Evolutionary conservation across 106 monocot species (phyloP).

Genomic region (Dioscorea zingiberensis): DNA sequence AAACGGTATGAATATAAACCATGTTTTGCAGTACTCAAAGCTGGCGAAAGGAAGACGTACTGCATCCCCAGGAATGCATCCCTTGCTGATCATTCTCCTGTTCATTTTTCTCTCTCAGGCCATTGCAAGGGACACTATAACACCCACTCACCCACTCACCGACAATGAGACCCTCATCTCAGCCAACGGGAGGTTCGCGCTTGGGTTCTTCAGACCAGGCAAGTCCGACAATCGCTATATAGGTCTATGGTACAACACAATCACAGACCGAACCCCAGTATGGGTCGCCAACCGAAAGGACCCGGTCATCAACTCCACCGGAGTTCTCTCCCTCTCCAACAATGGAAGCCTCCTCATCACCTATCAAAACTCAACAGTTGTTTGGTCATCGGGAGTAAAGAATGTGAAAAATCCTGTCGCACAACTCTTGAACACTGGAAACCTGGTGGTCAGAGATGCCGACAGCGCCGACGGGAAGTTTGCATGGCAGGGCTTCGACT

Average conservation of each 20-base stretch:
- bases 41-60: background rate
- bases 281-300: conserved; percentile 4
- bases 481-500: conserved; percentile 33
- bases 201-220: background rate
- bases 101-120: too few species aligned
- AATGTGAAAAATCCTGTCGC: background rate
- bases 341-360: conserved; percentile 3
- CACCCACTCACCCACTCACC: background rate
- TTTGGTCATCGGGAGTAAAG: background rate
- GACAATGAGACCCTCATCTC: conserved; percentile 4
- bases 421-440: conserved; percentile 1
- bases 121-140: conserved; percentile 4
- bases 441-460: conserved; percentile 3
- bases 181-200: conserved; percentile 1
- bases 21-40: background rate
- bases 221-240: background rate
- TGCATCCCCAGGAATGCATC: background rate
- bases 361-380: background rate
- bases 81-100: background rate
- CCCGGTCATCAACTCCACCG: conserved; percentile 1
- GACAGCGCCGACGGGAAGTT: background rate
- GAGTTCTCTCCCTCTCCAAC: background rate
- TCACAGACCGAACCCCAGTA: background rate
- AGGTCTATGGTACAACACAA: conserved; percentile 9
- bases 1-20: background rate